Base-by-base conservation (phyloP, 2,329 filamentous ascomycete genomes). In the Ustilaginoidea virens region DNA sequence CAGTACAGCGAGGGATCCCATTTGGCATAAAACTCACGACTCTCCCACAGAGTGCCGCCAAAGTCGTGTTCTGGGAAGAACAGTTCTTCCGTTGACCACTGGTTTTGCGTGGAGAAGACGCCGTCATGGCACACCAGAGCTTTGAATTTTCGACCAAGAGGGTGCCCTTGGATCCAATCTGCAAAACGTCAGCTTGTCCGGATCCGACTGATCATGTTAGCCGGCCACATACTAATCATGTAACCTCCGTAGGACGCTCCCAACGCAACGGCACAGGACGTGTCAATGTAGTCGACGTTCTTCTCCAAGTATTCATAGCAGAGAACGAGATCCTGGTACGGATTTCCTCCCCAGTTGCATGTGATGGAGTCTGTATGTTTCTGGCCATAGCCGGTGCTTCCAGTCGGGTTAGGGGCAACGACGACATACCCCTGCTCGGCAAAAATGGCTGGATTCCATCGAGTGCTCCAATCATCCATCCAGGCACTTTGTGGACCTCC, bases 151-250 rank as follows among this genome's bases (percentile, higher is more conserved):
- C 81, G 73, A 13, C 83, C 85, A 0, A 94, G 66, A 1, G 71
- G 66, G 37, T 90, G 79, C 6, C 86, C 86, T 53, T 93, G 83
- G 42, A 93, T 83, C 85, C 86, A 92, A 49, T 92, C 66, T 65
- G 20, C 34, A 53, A 48, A 47, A 5, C 15, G 36, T 51, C 23
- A 52, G 43, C 28, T n/a, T 13, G 14, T 19, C 12, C 17, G 30
- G 5, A n/a, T 15, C 17, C 12, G 19, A 9, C 7, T 17, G 11
- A 5, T 14, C 11, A 4, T 15, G 12, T 15, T 15, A 12, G 10
- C 17, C 7, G n/a, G 15, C 2, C 13, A 50, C 63, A 43, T 38
- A 70, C 66, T 80, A 37, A 80, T 73, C 77, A 82, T 81, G 44
- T 71, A 81, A 4, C 78, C 78, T 18, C 78, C 78, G 40, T 81